These are phyloP conservation scores for Candida ulmi DNA, from an alignment of 805 yeast species.

Conservation along the genomic window DNA sequence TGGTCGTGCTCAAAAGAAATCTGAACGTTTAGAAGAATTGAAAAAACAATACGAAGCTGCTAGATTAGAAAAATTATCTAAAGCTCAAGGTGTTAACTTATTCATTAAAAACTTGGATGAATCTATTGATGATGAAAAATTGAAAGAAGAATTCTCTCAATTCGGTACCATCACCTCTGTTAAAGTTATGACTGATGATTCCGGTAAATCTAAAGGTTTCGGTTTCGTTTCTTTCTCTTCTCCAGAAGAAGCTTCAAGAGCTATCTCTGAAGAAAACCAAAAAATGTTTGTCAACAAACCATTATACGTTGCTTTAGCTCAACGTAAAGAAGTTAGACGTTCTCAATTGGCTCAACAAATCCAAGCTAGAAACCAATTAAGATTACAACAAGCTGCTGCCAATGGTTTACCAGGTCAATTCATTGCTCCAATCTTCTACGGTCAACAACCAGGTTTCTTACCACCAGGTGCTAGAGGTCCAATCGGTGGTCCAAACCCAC, in stretches of 20 bases:
- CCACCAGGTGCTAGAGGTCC: conserved; percentile 84
- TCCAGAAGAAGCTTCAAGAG: conserved; percentile 99
- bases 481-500: conserved; percentile 77
- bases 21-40: conserved; percentile 94
- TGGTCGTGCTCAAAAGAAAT: conserved; percentile 98
- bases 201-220: conserved; percentile 94
- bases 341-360: conserved; percentile 96
- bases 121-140: conserved; percentile 81
- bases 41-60: conserved; percentile 90
- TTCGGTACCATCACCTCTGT: conserved; percentile 95
- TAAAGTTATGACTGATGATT: conserved; percentile 91
- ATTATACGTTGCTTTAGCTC: conserved; percentile 96
- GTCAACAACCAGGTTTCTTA: conserved; percentile 67
- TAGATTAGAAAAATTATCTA: conserved; percentile 84
- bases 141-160: conserved; percentile 87
- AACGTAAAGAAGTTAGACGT: conserved; percentile 97
- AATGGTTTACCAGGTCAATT: conserved; percentile 84
- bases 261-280: conserved; percentile 97
- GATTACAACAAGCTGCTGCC: conserved; percentile 94
- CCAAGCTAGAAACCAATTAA: conserved; percentile 96
- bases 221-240: conserved; percentile 97
- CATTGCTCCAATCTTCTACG: conserved; percentile 74
- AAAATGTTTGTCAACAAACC: conserved; percentile 94
- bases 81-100: conserved; percentile 96
- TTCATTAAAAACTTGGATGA: conserved; percentile 97